Conservation (phyloP, 2,329 filamentous ascomycete species). For the Fusarium liriodendri region DNA sequence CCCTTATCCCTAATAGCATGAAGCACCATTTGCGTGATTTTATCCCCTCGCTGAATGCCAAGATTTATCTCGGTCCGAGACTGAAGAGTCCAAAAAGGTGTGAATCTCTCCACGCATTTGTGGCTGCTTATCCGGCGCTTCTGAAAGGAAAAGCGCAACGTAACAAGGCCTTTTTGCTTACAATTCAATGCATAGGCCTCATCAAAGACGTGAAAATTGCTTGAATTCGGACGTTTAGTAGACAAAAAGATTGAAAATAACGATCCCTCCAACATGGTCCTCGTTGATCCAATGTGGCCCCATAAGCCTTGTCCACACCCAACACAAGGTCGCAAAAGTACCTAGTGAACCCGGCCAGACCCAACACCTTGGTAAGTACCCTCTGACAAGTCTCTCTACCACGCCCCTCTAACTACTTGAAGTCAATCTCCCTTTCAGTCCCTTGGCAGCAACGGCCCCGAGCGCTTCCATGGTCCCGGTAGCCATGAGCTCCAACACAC, state of each 20-base stretch:
- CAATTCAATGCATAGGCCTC: too few species aligned
- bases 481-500: constrained; percentile 1
- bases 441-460: not conserved
- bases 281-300: not conserved
- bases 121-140: not conserved
- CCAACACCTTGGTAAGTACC: not conserved
- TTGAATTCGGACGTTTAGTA: too few species aligned
- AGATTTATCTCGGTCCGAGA: not conserved
- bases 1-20: not conserved
- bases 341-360: not conserved
- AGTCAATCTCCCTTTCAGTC: not conserved
- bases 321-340: not conserved
- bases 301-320: not conserved
- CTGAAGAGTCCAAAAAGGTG: not conserved
- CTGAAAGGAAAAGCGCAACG: not conserved
- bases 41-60: not conserved
- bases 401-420: not conserved
- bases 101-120: too few species aligned
- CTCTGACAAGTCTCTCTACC: not conserved
- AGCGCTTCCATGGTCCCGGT: not conserved
- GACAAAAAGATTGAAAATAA: too few species aligned
- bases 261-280: too few species aligned
- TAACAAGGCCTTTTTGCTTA: too few species aligned
- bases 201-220: too few species aligned
- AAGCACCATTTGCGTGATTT: not conserved